phyloP scores from a whole-genome alignment of 768 basidiomycete genomes.

The Agaricus subrufescens region DNA sequence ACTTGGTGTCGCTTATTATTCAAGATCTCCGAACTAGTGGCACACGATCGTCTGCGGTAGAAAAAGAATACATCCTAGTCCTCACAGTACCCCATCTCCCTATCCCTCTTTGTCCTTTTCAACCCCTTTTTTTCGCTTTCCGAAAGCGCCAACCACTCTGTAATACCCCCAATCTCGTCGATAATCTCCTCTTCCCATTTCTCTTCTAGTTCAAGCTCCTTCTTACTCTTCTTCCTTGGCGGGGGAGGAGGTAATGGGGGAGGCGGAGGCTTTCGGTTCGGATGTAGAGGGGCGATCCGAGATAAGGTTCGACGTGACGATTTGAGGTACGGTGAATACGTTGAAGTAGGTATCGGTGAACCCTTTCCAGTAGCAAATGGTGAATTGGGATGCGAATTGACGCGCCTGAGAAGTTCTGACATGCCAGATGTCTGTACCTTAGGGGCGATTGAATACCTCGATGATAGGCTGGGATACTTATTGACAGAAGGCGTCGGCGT shows the following conservation, averaged over 20 bases:
- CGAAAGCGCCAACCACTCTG: conserved; percentile 43
- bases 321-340: conserved; percentile 65
- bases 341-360: conserved; percentile 15
- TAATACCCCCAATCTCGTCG: conserved; percentile 68
- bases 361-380: conserved; percentile 31
- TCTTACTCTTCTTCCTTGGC: conserved; percentile 75
- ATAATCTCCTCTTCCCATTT: conserved; percentile 77
- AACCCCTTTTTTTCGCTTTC: conserved; percentile 49
- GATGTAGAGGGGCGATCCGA: conserved; percentile 72
- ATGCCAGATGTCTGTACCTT: conserved; percentile 53
- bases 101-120: conserved; percentile 56
- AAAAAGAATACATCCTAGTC: conserved; percentile 23
- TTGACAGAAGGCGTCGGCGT: conserved; percentile 4
- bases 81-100: conserved; percentile 59
- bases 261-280: conserved; percentile 68
- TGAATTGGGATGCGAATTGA: conserved; percentile 61
- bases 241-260: conserved; percentile 68
- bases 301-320: conserved; percentile 58
- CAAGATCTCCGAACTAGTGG: not conserved
- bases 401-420: conserved; percentile 72
- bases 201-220: conserved; percentile 71
- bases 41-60: not conserved
- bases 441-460: conserved; percentile 43
- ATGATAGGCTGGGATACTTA: conserved; percentile 15
- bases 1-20: too few relatives aligned